Evolutionary conservation across 129 eudicot species (phyloP), one percentile per base, ranked within the genome.

Genomic region (Chrysanthemum lavandulifolium): DNA sequence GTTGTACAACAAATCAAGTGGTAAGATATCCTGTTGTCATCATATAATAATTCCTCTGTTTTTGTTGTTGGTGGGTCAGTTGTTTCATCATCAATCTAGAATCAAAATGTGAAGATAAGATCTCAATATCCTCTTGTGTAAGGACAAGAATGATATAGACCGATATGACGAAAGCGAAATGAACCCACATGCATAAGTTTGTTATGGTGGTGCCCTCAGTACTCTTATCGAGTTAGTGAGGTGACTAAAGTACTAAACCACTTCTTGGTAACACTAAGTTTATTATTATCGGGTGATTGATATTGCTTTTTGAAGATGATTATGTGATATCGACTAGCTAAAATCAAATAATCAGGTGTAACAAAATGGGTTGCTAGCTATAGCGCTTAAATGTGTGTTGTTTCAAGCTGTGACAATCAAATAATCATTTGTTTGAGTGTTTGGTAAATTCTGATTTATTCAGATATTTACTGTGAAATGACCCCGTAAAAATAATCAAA

Each of bases 161-260:
- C 63, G 18, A 68, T 58, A 50, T 49, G 78, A 74, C 72, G 62
- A 74, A 68, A 49, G 55, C 68, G 2, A 27, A 61, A 48, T 69
- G 68, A 69, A 72, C 78, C 82, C 78, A 78, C 78, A 78, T 78
- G 82, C 82, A 56, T 71, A 72, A 65, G 82, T 78, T 78, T 72
- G 82, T 78, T 78, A 65, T 13, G 43, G 73, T 78, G 73, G 75
- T 73, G 59, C 78, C 78, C 82, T 77, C 36, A 16, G 54, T 71
- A 60, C 76, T 43, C 57, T 67, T 60, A 76, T 23, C 60, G 45
- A 67, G 68, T 67, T 69, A 76, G 53, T 67, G 57, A 67, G 73
- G 31, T 47, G 11, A 67, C 75, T 68, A 59, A 50, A 68, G 54
- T 43, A 67, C 75, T 68, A 49, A 50, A 68, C 62, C 45, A 16